Evolutionary conservation across 2,329 filamentous ascomycete genomes (phyloP), one percentile per base, ranked within the genome.

Genomic region (Sporothrix euskadiensis): DNA sequence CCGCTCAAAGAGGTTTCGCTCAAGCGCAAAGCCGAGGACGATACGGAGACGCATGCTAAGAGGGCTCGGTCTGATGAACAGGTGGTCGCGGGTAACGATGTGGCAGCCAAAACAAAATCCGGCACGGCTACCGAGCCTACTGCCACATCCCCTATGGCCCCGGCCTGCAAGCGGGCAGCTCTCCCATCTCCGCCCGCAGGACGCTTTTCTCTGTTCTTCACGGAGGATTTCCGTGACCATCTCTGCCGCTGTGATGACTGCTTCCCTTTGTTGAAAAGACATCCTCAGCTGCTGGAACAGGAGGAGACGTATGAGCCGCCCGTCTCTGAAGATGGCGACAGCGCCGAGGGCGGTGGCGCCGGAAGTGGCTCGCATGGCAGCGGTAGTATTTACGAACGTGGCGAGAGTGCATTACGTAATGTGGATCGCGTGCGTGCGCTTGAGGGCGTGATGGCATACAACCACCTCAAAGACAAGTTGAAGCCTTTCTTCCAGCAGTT

Each of bases 391-490:
- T 89, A 97, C 47, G 94, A 98, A 69, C 92, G 94, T 22, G 96
- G 96, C 65, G 96, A 99, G 83, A 95, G 93, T 66, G 95, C 94
- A 0, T 87, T 99, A 39, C 94, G 91, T 80, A 97, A 94, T 78
- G 91, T 99, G 73, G 96, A 99, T 80, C 92, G 96, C 1, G 95
- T 98, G 8, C 88, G 91, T 16, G 96, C 96, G 4, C 97, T 99
- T 73, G 93, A 99, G 81, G 96, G 96, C 19, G 95, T 97, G 63
- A 98, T 98, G 94, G 95, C 94, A 0, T 99, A 98, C 83, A 98
- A 98, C 79, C 92, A 97, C 78, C 87, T 99, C 74, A 96, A 97
- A 80, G 94, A 98, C 79, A 94, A 95, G 80, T 89, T 99, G n/a
- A 97, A 95, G 85, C 91, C 91, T 0, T 98, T 99, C 81, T 89